phyloP scores from a whole-genome alignment of 1,139 yeast species.

The Arxiozyma telluris region DNA sequence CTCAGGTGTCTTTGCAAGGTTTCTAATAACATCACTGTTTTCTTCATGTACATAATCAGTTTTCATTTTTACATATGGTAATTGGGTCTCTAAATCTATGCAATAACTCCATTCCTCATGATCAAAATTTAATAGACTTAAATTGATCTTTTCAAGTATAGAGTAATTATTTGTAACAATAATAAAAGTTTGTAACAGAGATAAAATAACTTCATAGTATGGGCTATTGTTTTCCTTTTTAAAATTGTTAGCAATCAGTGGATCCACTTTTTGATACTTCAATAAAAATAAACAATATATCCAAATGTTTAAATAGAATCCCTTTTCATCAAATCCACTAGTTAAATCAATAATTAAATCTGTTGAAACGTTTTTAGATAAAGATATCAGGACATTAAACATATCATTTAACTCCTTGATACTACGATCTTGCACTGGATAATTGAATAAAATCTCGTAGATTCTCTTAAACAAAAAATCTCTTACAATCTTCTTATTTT shows the following conservation, averaged over 20 bases:
- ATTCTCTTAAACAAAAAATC: constrained; percentile 51
- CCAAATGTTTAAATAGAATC: constrained; percentile 49
- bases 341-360: constrained; percentile 40
- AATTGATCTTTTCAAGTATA: constrained; percentile 34
- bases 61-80: constrained; percentile 40
- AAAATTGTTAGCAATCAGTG: constrained; percentile 19
- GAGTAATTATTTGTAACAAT: constrained; percentile 34
- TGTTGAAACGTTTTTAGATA: constrained; percentile 43
- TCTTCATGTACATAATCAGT: constrained; percentile 9
- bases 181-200: constrained; percentile 42
- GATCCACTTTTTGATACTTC: constrained; percentile 31
- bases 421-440: constrained; percentile 30
- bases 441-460: constrained; percentile 35
- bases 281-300: constrained; percentile 46
- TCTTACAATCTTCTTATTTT: constrained; percentile 43
- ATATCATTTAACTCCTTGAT: constrained; percentile 51
- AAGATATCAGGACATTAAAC: constrained; percentile 55
- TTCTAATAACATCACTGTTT: background rate
- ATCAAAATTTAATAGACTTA: constrained; percentile 38
- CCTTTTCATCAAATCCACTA: constrained; percentile 15
- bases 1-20: background rate
- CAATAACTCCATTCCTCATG: constrained; percentile 44
- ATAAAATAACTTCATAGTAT: constrained; percentile 37
- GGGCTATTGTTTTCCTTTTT: constrained; percentile 11
- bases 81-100: constrained; percentile 38